Base-by-base conservation (phyloP, 2,329 filamentous ascomycete species). In the Grosmannia serpens region DNA sequence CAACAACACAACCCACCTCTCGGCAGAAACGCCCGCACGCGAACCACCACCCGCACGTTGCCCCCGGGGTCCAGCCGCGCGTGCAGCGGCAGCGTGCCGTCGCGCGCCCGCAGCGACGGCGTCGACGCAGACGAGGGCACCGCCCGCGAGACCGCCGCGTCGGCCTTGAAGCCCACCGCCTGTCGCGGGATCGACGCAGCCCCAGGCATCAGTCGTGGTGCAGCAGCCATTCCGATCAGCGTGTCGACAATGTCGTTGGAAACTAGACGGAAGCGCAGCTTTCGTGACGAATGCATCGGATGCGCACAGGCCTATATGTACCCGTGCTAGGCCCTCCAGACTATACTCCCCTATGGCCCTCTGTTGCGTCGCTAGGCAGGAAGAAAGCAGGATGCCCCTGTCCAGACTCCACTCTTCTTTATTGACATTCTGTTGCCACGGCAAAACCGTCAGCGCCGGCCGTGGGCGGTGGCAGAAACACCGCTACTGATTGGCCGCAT, bases 31-130 rank as follows among this genome's bases (percentile, higher is more conserved):
- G 83, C 88, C 67, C 89, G 78, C 58, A 92, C 88, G 69, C 89
- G 80, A 61, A 94, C 89, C 33, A 92, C 89, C 31, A 94, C 89
- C 65, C 84, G 81, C 60, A 94, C 89, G 71, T 94, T 94, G 59
- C 87, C 88, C 62, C 84, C 87, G 62, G 79, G 70, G 67, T 84
- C 77, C 76, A 80, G 79, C 69, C 75, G 78, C 65, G 75, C 75
- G 65, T 77, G 75, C 60, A 80, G 71, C 29, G 83, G 79, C 46
- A 84, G 71, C n/a, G 80, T 81, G 55, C 82, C 82, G 74, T 89
- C 86, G 68, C 84, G 82, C 46, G 87, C 87, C 61, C 88, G 82
- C 66, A 92, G 74, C 29, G 88, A 91, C 41, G 88, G 88, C 60
- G 87, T 91, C 58, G 88, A 91, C 54, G 88, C 88, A 58, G 83